Conservation (phyloP, 2,329 filamentous ascomycete genomes). For the Trichoderma cornu-damae region DNA sequence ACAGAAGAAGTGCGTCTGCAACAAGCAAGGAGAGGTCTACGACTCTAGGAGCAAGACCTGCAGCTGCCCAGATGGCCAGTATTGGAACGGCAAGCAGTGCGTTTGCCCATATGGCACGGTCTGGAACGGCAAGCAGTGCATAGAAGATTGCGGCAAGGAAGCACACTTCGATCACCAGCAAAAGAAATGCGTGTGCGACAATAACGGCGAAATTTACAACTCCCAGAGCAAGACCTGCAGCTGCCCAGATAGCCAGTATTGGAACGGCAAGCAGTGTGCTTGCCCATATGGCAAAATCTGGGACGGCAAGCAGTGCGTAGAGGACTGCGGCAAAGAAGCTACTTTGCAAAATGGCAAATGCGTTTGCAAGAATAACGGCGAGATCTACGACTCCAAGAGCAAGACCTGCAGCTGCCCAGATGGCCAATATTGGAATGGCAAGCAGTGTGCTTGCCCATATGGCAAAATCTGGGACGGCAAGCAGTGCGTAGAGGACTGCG, state of each 20-base stretch:
- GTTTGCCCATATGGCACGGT: neutral
- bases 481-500: constrained; percentile 10
- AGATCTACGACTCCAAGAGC: neutral
- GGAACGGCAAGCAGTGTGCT: neutral
- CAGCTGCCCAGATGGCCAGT: neutral
- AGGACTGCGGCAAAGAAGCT: constrained; percentile 7
- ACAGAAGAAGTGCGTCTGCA: constrained; percentile 2
- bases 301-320: neutral
- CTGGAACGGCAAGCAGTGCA: constrained; percentile 3
- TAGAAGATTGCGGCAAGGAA: neutral
- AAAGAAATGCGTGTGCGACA: constrained; percentile 10
- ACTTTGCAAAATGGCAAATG: neutral
- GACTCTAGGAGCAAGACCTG: neutral
- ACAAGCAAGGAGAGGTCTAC: constrained; percentile 5
- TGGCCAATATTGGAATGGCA: constrained; percentile 1
- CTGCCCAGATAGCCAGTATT: neutral
- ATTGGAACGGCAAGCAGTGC: constrained; percentile 1
- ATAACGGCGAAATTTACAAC: constrained; percentile 3
- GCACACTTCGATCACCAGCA: neutral
- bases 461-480: neutral
- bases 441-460: constrained; percentile 2
- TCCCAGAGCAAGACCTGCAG: neutral
- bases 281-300: neutral
- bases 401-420: constrained; percentile 16
- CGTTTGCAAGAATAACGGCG: constrained; percentile 1